A percentile compares a stretch with the other conserved stretches of the same genome.
These are phyloP conservation scores for Gracilaria caudata DNA, from an alignment of 23 red algal genomes.

Conservation along the genomic window DNA sequence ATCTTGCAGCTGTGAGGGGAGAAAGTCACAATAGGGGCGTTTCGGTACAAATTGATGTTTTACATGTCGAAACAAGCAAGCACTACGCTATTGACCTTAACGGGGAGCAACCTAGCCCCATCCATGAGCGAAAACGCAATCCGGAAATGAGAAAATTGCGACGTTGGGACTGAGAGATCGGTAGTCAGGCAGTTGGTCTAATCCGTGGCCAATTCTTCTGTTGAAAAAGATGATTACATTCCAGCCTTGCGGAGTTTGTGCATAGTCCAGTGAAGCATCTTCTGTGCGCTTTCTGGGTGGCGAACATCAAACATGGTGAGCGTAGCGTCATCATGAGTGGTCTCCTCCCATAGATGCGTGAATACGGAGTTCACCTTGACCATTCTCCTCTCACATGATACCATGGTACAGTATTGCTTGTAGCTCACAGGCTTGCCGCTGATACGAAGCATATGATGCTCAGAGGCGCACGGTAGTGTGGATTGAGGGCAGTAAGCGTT, in stretches of 20 bases:
- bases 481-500: slow-evolving; percentile 33
- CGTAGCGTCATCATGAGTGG: slow-evolving; percentile 19
- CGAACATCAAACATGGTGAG: slow-evolving; percentile 46
- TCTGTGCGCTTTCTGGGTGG: slow-evolving; percentile 26
- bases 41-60: background rate
- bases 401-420: background rate
- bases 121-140: background rate
- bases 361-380: slow-evolving; percentile 24
- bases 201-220: background rate
- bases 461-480: slow-evolving; percentile 11
- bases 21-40: too few relatives aligned
- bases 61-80: background rate
- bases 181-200: background rate
- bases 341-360: slow-evolving; percentile 35
- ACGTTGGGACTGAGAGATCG: background rate
- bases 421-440: slow-evolving; percentile 29
- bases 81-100: background rate
- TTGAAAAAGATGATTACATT: slow-evolving; percentile 7
- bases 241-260: slow-evolving; percentile 5
- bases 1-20: too few relatives aligned
- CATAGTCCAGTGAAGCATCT: slow-evolving; percentile 30
- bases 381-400: slow-evolving; percentile 3
- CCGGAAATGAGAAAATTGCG: background rate
- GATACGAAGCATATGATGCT: slow-evolving; percentile 17
- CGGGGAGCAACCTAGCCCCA: too few relatives aligned